These are phyloP conservation scores for Penicillium paxilli DNA, from an alignment of 495 filamentous ascomycete genomes.

Conservation along the genomic window DNA sequence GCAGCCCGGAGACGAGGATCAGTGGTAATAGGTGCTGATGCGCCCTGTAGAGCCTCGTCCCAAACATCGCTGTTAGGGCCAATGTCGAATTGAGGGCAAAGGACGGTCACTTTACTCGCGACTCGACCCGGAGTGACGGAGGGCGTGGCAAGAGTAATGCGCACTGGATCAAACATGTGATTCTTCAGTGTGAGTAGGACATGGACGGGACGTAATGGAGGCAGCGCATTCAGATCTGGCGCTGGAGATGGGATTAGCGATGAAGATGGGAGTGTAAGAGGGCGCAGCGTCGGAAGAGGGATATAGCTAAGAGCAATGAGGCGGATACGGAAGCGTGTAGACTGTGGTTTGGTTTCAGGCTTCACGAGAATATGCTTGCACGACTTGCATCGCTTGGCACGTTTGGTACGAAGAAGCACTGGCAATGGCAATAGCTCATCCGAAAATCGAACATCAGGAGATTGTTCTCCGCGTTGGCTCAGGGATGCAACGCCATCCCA, in stretches of 20 bases:
- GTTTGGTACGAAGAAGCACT: slow-evolving; percentile 82
- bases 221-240: slow-evolving; percentile 52
- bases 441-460: slow-evolving; percentile 52
- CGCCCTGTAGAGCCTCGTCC: slow-evolving; percentile 77
- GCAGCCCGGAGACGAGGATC: slow-evolving; percentile 33
- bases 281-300: slow-evolving; percentile 71
- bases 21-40: slow-evolving; percentile 38
- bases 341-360: slow-evolving; percentile 85
- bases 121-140: slow-evolving; percentile 75
- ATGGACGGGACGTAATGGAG: slow-evolving; percentile 70
- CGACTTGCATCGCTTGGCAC: slow-evolving; percentile 84
- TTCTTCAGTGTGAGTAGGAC: slow-evolving; percentile 88
- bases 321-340: slow-evolving; percentile 83
- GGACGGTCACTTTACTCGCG: slow-evolving; percentile 78
- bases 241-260: slow-evolving; percentile 23
- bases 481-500: slow-evolving; percentile 57
- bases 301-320: slow-evolving; percentile 89
- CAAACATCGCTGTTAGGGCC: slow-evolving; percentile 94
- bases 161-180: slow-evolving; percentile 87
- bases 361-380: slow-evolving; percentile 96
- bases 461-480: slow-evolving; percentile 52
- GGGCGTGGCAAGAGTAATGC: slow-evolving; percentile 85
- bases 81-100: slow-evolving; percentile 93
- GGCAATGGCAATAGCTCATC: slow-evolving; percentile 76
- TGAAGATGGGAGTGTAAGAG: slow-evolving; percentile 49